Base-by-base conservation (phyloP, 768 basidiomycete genomes). In the Clitopilus passeckerianus region DNA sequence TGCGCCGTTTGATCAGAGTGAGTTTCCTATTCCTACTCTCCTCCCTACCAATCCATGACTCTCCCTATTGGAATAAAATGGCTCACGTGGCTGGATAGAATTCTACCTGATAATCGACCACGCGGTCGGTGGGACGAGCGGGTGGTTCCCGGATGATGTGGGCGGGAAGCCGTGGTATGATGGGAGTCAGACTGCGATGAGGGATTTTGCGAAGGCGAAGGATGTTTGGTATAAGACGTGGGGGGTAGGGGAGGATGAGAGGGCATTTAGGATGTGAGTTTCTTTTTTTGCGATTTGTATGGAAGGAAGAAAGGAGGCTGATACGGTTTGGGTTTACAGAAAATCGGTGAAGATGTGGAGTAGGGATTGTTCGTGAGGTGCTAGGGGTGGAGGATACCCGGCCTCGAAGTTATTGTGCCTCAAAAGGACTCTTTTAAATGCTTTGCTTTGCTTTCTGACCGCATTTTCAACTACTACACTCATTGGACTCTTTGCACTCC, bases 121-220 rank as follows among this genome's bases (percentile, higher is more conserved):
- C 8, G 90, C 87, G 0, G 91, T 79, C 0, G 93, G 93, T 0
- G 92, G 91, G 0, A 93, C 89, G 56, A 86, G 83, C 61, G 93
- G 93, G 22, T 95, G 89, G 89, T 95, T 95, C 82, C 90, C 90
- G 0, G 94, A 96, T 66, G 79, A 76, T 6, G 74, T 84, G 2
- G 91, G 90, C 34, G 77, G 71, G 57, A 92, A 93, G 70, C 87
- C 89, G 15, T 92, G 91, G 91, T 74, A 86, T 57, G 89, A 93
- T 67, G 81, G 78, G 1, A 81, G 81, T 34, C 64, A 61, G 43
- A 80, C 77, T n/a, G 90, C 90, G 8, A 90, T 90, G 88, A 74
- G 71, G 50, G 86, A 89, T 57, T 91, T 92, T 70, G 83, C 86
- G 16, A 59, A 69, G 7, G 81, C 76, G 3, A 80, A 89, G 71